These are phyloP conservation scores for Neonectria coccinea DNA, from an alignment of 2,329 filamentous ascomycete genomes.

Conservation along the genomic window DNA sequence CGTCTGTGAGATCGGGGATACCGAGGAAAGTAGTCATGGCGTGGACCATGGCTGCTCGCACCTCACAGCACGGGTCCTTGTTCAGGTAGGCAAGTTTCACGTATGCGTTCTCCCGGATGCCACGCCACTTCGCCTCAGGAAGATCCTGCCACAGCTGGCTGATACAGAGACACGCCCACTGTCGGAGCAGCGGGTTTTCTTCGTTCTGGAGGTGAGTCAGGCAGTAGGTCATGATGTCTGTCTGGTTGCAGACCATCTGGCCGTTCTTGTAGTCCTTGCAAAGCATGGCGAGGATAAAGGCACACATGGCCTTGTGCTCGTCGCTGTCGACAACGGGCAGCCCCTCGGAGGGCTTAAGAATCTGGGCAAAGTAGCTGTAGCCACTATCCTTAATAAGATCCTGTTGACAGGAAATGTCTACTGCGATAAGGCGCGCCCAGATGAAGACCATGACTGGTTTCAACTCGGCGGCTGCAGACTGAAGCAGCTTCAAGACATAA, in stretches of 20 bases:
- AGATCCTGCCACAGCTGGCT: slow-evolving; percentile 95
- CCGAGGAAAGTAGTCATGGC: slow-evolving; percentile 94
- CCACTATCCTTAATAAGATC: slow-evolving; percentile 97
- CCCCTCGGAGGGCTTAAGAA: slow-evolving; percentile 84
- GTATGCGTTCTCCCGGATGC: slow-evolving; percentile 89
- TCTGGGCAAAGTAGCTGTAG: slow-evolving; percentile 95
- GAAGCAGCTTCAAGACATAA: slow-evolving; percentile 95
- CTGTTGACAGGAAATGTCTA: slow-evolving; percentile 92
- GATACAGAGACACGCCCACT: slow-evolving; percentile 96
- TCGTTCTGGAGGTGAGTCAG: slow-evolving; percentile 85
- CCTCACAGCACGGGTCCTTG: slow-evolving; percentile 89
- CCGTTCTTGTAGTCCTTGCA: slow-evolving; percentile 95
- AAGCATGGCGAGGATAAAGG: slow-evolving; percentile 96
- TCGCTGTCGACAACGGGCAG: slow-evolving; percentile 89
- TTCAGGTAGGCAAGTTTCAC: slow-evolving; percentile 82
- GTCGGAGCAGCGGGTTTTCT: slow-evolving; percentile 87
- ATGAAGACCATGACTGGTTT: slow-evolving; percentile 99
- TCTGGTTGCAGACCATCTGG: slow-evolving; percentile 89
- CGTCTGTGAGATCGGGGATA: slow-evolving; percentile 90
- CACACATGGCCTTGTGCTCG: slow-evolving; percentile 98
- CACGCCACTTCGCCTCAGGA: slow-evolving; percentile 93
- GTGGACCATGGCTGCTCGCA: slow-evolving; percentile 91
- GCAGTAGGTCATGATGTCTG: slow-evolving; percentile 90
- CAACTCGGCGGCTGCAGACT: slow-evolving; percentile 92
- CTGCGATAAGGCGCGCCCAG: slow-evolving; percentile 94